Conservation (phyloP, 2,329 filamentous ascomycete genomes). For the Furcasterigmium furcatum region DNA sequence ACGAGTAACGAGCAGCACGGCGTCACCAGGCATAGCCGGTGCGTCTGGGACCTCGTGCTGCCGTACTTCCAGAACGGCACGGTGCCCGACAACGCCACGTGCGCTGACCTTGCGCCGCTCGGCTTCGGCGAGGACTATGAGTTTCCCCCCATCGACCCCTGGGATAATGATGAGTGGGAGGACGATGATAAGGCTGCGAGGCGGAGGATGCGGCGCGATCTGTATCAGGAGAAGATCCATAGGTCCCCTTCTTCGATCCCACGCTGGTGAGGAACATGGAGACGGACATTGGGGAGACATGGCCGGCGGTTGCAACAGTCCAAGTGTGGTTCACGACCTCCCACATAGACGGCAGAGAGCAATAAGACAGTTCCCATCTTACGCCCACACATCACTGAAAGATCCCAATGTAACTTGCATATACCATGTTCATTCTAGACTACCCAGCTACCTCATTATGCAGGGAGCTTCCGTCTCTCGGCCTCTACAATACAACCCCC, state of each 20-base stretch:
- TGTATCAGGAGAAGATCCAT: too few species aligned
- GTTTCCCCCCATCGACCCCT: neutral
- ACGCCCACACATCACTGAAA: neutral
- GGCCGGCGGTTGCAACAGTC: too few species aligned
- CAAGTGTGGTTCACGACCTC: too few species aligned
- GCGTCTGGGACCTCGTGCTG: constrained; percentile 21
- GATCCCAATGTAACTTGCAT: neutral
- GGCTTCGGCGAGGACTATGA: neutral
- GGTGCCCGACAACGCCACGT: constrained; percentile 29
- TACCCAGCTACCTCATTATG: neutral
- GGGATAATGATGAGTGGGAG: neutral
- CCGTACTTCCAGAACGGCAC: constrained; percentile 40
- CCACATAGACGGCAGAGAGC: too few species aligned
- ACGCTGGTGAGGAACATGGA: too few species aligned
- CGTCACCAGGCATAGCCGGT: neutral
- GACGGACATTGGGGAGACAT: too few species aligned
- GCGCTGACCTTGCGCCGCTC: neutral
- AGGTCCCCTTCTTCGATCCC: too few species aligned
- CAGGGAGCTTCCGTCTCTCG: neutral
- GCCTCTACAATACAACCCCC: neutral
- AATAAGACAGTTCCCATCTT: too few species aligned
- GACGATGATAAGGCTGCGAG: neutral
- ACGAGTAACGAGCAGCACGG: neutral
- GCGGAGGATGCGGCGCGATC: neutral
- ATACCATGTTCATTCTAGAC: neutral